phyloP scores from a whole-genome alignment of 306 rosid species.

The Hippophae tibetana region DNA sequence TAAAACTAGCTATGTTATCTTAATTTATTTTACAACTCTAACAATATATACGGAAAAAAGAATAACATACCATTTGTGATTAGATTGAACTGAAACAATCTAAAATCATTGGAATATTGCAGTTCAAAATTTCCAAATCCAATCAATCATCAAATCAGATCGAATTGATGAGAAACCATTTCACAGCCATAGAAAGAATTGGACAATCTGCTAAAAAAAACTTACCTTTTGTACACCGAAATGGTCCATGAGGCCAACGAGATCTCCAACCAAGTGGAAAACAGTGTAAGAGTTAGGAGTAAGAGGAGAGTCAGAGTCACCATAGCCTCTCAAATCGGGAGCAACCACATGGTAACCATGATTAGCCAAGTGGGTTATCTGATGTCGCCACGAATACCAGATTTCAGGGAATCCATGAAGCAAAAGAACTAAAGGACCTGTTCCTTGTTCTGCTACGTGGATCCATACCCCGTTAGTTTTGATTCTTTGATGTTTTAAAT shows the following conservation, averaged over 20 bases:
- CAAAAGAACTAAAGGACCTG: conserved; percentile 56
- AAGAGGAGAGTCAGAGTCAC: conserved; percentile 54
- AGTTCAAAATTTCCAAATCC: no score
- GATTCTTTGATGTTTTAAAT: conserved; percentile 53
- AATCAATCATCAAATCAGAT: no score
- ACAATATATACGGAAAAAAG: no score
- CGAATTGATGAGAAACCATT: no score
- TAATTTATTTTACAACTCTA: no score
- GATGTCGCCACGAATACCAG: conserved; percentile 59
- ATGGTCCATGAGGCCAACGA: conserved; percentile 52
- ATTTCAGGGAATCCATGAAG: conserved; percentile 65
- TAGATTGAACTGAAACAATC: no score
- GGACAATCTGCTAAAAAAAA: not conserved
- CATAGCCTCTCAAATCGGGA: conserved; percentile 71
- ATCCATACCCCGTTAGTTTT: conserved; percentile 52
- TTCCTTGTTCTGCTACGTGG: conserved; percentile 56
- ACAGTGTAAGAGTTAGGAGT: conserved; percentile 35
- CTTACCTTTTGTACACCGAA: conserved; percentile 50
- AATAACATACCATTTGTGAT: no score
- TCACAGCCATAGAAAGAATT: not conserved
- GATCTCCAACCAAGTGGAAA: conserved; percentile 44
- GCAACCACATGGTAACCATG: conserved; percentile 61
- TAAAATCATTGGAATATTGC: no score
- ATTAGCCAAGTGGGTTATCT: conserved; percentile 34
- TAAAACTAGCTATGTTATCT: no score